A percentile compares a stretch with the other conserved stretches of the same genome.
Conservation (phyloP, 1,284 basidiomycete species). For the Papiliotrema fonsecae region DNA sequence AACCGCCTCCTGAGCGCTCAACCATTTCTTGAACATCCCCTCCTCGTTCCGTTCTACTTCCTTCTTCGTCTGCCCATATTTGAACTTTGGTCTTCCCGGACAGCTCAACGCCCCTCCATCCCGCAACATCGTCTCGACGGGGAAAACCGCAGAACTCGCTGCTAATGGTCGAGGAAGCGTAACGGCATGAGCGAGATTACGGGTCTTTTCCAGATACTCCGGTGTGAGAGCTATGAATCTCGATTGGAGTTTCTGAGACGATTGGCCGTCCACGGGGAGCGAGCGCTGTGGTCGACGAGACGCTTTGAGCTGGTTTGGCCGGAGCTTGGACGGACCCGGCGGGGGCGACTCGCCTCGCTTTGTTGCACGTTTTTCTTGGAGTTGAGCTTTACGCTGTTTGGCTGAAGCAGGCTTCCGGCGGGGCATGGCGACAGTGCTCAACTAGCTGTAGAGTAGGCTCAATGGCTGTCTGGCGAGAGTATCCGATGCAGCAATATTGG, state of each 20-base stretch:
- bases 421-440: slow-evolving; percentile 20
- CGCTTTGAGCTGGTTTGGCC: no score
- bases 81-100: slow-evolving; percentile 75
- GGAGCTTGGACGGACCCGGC: no score
- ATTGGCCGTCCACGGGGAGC: slow-evolving; percentile 4
- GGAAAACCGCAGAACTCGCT: slow-evolving; percentile 51
- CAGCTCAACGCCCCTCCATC: slow-evolving; percentile 50
- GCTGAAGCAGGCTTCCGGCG: slow-evolving; percentile 49
- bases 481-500: no score
- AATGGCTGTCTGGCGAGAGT: background rate
- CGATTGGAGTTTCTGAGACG: slow-evolving; percentile 62
- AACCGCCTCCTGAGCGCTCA: slow-evolving; percentile 57
- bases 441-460: background rate
- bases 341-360: slow-evolving; percentile 64
- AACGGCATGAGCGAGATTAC: slow-evolving; percentile 54
- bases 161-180: slow-evolving; percentile 61
- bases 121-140: slow-evolving; percentile 22
- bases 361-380: slow-evolving; percentile 69
- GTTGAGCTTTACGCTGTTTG: slow-evolving; percentile 64
- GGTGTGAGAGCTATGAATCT: slow-evolving; percentile 63
- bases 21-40: slow-evolving; percentile 69
- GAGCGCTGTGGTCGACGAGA: slow-evolving; percentile 8
- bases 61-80: slow-evolving; percentile 71
- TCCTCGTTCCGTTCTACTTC: slow-evolving; percentile 85
- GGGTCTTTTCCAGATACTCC: slow-evolving; percentile 61